Evolutionary conservation across 2,329 filamentous ascomycete genomes (phyloP), one percentile per base, ranked within the genome.

Genomic region (Neonectria punicea): DNA sequence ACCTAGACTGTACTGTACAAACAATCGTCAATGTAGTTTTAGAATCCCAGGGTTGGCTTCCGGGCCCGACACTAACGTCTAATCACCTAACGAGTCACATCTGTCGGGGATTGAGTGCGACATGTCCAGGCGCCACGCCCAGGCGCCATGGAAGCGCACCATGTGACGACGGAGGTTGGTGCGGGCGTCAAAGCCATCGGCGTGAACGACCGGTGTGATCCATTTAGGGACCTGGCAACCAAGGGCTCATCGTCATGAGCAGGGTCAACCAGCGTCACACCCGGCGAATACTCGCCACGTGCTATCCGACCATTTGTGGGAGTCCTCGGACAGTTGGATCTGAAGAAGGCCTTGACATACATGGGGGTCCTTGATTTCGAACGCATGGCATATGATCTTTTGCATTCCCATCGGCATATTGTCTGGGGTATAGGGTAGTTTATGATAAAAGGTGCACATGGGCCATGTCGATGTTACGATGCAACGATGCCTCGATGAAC

Each of bases 1-100:
- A 57, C 64, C 44, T 66, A 53, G 56, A 64, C 58, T 74, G 70
- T 74, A 74, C 54, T 74, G 73, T 74, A 74, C 55, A 73, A 74
- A 67, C 70, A 74, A 67, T 49, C 60, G 53, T 66, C 67, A 55
- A 64, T 74, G 72, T 74, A 74, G 72, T 74, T 73, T 73, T 74
- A 74, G 63, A 65, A 73, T 54, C 60, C 63, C 58, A 53, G 60
- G 53, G 66, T 49, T 61, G 63, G 65, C 60, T 63, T 61, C 67
- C 66, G 55, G 36, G 46, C 39, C 60, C 43, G 67, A 46, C 55
- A 58, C 53, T 65, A 61, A 54, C 54, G 60, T 63, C 53, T 43
- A 56, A 49, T 67, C 30, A 63, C 51, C 51, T 47, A 63, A 60
- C 25, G 49, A 43, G 20, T 66, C 66, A 51, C 67, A 55, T 46